Evolutionary conservation across 75 land plant species (phyloP).

Genomic region (Pinus tabuliformis): DNA sequence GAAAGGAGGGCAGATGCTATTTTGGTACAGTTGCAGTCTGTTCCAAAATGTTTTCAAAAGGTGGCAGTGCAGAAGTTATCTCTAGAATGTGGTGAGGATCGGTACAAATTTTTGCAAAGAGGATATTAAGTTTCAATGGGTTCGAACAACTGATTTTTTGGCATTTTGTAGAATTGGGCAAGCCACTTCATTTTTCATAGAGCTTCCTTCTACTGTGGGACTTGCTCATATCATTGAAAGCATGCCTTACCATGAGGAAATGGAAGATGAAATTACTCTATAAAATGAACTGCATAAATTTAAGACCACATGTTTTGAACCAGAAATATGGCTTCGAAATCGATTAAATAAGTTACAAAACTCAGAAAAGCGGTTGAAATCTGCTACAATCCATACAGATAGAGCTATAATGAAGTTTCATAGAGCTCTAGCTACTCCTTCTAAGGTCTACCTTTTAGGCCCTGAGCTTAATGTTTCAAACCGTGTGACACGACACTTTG

Average conservation of each 20-base stretch:
- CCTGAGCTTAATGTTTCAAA: slow-evolving; percentile 88
- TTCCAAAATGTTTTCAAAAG: slow-evolving; percentile 43
- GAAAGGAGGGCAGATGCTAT: too few species aligned
- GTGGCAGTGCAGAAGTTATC: slow-evolving; percentile 18
- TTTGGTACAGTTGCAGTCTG: slow-evolving; percentile 66
- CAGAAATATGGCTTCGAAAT: slow-evolving; percentile 30
- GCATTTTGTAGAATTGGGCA: slow-evolving; percentile 44
- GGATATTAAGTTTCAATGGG: slow-evolving; percentile 51
- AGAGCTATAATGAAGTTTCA: slow-evolving; percentile 52
- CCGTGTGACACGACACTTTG: slow-evolving; percentile 63
- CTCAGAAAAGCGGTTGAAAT: slow-evolving; percentile 7
- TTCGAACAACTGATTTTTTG: slow-evolving; percentile 76
- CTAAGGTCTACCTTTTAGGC: slow-evolving; percentile 75
- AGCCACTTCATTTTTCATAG: slow-evolving; percentile 48
- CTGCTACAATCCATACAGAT: slow-evolving; percentile 24
- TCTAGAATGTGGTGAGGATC: slow-evolving; percentile 19
- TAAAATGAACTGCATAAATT: slow-evolving; percentile 37
- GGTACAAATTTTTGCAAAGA: slow-evolving; percentile 45
- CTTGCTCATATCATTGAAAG: slow-evolving; percentile 24
- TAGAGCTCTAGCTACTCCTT: slow-evolving; percentile 71
- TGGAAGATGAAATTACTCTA: slow-evolving; percentile 24
- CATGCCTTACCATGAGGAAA: slow-evolving; percentile 35
- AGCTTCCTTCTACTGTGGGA: slow-evolving; percentile 22
- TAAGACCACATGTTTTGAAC: slow-evolving; percentile 48
- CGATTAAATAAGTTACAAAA: slow-evolving; percentile 4